Conservation (phyloP, 208 protist species). For the Jaenimonas drosophilae region DNA sequence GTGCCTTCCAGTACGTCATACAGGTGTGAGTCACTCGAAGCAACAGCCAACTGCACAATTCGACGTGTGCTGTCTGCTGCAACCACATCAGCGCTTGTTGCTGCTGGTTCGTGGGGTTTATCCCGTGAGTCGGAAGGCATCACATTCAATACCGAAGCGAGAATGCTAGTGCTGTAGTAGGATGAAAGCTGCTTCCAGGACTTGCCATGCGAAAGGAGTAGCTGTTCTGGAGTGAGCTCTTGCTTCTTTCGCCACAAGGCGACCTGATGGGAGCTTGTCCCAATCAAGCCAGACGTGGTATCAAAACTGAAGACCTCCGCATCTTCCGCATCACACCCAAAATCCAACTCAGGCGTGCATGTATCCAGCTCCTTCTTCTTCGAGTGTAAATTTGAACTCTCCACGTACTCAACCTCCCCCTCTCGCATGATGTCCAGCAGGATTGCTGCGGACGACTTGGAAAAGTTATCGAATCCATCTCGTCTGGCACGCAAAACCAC, state of each 20-base stretch:
- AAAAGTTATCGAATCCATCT: constrained; percentile 27
- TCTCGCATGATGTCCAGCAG: constrained; percentile 23
- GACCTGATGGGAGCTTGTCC: not conserved
- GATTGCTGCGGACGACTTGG: constrained; percentile 11
- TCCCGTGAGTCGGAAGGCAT: no score
- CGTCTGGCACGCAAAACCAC: constrained; percentile 20
- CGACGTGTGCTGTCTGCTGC: constrained; percentile 6
- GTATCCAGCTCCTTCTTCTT: constrained; percentile 5
- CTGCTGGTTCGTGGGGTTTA: no score
- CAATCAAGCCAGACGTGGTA: not conserved
- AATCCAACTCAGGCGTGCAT: constrained; percentile 61
- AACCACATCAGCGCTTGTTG: no score
- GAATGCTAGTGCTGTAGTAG: not conserved
- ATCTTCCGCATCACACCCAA: constrained; percentile 40
- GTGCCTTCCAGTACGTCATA: constrained; percentile 1
- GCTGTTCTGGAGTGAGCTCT: constrained; percentile 9
- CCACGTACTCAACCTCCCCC: constrained; percentile 35
- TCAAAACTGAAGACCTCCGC: constrained; percentile 23
- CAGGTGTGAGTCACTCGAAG: constrained; percentile 14
- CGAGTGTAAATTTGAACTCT: constrained; percentile 2
- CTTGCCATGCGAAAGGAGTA: constrained; percentile 2
- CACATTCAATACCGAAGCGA: constrained; percentile 2
- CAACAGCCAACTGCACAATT: constrained; percentile 10
- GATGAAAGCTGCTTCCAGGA: not conserved
- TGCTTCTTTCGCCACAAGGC: constrained; percentile 11